Evolutionary conservation across 306 rosid genomes (phyloP).

Genomic region (Quercus gilva): DNA sequence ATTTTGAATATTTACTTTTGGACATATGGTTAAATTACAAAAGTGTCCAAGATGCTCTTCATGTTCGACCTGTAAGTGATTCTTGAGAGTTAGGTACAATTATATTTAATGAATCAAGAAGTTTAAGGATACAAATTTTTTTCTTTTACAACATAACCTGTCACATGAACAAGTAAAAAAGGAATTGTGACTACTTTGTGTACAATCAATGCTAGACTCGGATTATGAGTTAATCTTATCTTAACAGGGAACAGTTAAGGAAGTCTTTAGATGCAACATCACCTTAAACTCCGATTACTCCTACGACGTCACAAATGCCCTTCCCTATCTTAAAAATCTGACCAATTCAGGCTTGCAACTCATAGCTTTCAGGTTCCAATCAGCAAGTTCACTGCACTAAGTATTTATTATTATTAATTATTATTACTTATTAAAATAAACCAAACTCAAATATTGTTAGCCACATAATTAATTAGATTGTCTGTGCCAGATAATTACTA

Average conservation of each 20-base stretch:
- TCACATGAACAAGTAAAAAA: no score
- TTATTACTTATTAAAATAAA: no score
- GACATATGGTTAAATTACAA: constrained; percentile 10
- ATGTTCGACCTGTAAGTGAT: constrained; percentile 19
- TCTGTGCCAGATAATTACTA: not conserved
- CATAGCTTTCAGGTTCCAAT: constrained; percentile 17
- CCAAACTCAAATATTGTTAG: no score
- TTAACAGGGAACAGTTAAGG: constrained; percentile 18
- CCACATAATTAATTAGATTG: no score
- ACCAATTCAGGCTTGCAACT: constrained; percentile 15
- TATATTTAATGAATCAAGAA: not conserved
- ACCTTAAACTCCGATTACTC: constrained; percentile 10
- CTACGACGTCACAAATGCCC: not conserved
- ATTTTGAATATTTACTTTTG: constrained; percentile 13
- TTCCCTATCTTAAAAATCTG: constrained; percentile 18
- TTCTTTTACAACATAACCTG: no score
- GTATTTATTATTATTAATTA: no score
- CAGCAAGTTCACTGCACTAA: not conserved
- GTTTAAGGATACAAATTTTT: no score
- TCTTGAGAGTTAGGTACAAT: not conserved
- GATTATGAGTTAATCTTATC: not conserved
- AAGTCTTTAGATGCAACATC: constrained; percentile 14
- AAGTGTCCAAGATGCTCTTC: constrained; percentile 22
- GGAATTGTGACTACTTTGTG: no score
- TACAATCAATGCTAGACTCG: no score